These are phyloP conservation scores for Anastatica hierochuntica DNA, from an alignment of 345 rosid genomes.

Conservation along the genomic window DNA sequence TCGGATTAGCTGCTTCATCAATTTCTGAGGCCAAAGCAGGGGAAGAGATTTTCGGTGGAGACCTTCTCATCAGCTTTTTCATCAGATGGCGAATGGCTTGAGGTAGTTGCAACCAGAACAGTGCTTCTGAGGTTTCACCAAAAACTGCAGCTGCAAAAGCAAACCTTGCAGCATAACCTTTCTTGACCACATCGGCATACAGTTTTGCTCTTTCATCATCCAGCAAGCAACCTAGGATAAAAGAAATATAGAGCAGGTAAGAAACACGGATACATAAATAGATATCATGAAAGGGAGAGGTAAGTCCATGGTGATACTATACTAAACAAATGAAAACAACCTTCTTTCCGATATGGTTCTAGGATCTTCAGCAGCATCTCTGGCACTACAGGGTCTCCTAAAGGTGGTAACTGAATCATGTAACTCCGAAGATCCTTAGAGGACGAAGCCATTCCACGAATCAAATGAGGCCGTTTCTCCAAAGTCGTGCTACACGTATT, in stretches of 20 bases:
- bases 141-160: slow-evolving; percentile 95
- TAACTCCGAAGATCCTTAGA: slow-evolving; percentile 73
- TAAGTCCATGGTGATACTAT: background rate
- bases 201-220: slow-evolving; percentile 84
- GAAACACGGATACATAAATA: slow-evolving; percentile 6
- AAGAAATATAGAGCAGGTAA: slow-evolving; percentile 15
- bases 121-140: slow-evolving; percentile 84
- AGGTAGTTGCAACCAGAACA: slow-evolving; percentile 95
- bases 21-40: slow-evolving; percentile 21
- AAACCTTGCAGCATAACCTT: slow-evolving; percentile 78
- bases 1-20: slow-evolving; percentile 40
- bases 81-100: slow-evolving; percentile 72
- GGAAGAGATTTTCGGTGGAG: slow-evolving; percentile 37
- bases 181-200: slow-evolving; percentile 69
- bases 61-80: slow-evolving; percentile 45
- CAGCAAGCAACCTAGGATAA: slow-evolving; percentile 61
- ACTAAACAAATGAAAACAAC: slow-evolving; percentile 27
- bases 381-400: slow-evolving; percentile 88
- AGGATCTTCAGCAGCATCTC: slow-evolving; percentile 95
- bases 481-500: slow-evolving; percentile 64
- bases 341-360: slow-evolving; percentile 84
- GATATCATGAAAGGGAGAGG: slow-evolving; percentile 3
- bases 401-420: slow-evolving; percentile 69
- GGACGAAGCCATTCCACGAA: slow-evolving; percentile 61
- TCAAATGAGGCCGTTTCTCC: slow-evolving; percentile 64